Base-by-base conservation (phyloP, 257 asterid genomes). In the Anisodus tanguticus region DNA sequence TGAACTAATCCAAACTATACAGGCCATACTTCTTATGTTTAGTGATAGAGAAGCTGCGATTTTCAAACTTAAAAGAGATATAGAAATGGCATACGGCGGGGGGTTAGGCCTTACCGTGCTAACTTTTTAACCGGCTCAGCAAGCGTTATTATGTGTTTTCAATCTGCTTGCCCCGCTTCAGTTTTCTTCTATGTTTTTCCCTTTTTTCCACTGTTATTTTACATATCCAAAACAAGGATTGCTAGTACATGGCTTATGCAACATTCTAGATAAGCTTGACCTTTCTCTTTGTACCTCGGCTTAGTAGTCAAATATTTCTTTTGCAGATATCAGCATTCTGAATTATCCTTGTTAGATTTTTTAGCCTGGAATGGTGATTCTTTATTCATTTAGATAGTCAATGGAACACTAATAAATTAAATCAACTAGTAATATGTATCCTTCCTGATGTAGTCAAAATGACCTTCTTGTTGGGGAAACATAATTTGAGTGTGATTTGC, bases 241-340 rank as follows among this genome's bases (percentile, higher is more conserved):
- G 12, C 13, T n/a, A 60, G 17, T 60, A n/a, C 35, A 7, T 60
- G 67, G 7, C 53, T 15, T 35, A 35, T 67, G 47, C 9, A 35
- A 4, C 77, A 39, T 68, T 15, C 13, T 8, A 39, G 77, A 39
- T 15, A 68, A 15, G 47, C 45, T 63, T 35, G 72, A 9, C 7
- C 53, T 68, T 39, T 39, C 13, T 68, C 51, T 68, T 37, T 39
- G 53, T 37, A 37, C 51, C 76, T 68, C 37, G 74, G 76, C 26
- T 39, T 68, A 15, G 77, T 39, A 39, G 12, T 68, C 77, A 68
- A 68, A 68, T 68, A 15, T 7, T 68, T 68, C 26, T 68, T 68
- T 68, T 68, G 77, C 77, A 37, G 53, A 15, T 68, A 37, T 37
- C 77, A 37, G 5, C 22, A 68, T 7, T 68, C 77, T 37, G 77